Evolutionary conservation across 306 rosid genomes (phyloP), one percentile per base, ranked within the genome.

Genomic region (Dalbergia cochinchinensis): DNA sequence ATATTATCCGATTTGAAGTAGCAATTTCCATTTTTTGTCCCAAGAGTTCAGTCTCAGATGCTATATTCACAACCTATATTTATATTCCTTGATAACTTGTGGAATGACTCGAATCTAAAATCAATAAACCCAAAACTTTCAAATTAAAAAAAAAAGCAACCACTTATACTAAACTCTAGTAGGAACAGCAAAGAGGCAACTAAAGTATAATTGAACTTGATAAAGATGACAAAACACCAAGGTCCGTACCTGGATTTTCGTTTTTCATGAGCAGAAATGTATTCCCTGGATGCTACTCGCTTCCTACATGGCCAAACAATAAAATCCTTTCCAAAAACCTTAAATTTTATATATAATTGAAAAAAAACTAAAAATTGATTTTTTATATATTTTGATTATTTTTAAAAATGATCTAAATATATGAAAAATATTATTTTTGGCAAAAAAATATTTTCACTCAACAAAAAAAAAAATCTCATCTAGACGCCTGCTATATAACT

Each of bases 261-360:
- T 82, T 82, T 81, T 71, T 89, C 91, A 45, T 69, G 72, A 39
- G 39, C 83, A 74, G 19, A n/a, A 7, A 76, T 18, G 47, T 69
- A 31, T 6, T 92, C 97, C 80, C 63, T 91, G 33, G 90, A 82
- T 42, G 78, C 61, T 53, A 71, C 91, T 65, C 97, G 92, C 77
- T 72, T 94, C 96, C 59, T 96, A 80, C 97, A 93, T 91, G 41
- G 87, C 83, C 67, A 75, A 88, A 45, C 73, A 63, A 50, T 59
- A 18, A 86, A 66, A 47, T 78, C 88, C 65, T 87, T 59, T 77
- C 81, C 79, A 51, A 12, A n/a, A 85, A 73, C 4, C 47, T 77
- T n/a, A n/a, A n/a, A n/a, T n/a, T n/a, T n/a, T n/a, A n/a, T n/a
- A n/a, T n/a, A n/a, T n/a, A n/a, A n/a, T n/a, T n/a, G n/a, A n/a